Evolutionary conservation across 2,329 filamentous ascomycete genomes (phyloP), one percentile per base, ranked within the genome.

Genomic region (Botrytis elliptica): DNA sequence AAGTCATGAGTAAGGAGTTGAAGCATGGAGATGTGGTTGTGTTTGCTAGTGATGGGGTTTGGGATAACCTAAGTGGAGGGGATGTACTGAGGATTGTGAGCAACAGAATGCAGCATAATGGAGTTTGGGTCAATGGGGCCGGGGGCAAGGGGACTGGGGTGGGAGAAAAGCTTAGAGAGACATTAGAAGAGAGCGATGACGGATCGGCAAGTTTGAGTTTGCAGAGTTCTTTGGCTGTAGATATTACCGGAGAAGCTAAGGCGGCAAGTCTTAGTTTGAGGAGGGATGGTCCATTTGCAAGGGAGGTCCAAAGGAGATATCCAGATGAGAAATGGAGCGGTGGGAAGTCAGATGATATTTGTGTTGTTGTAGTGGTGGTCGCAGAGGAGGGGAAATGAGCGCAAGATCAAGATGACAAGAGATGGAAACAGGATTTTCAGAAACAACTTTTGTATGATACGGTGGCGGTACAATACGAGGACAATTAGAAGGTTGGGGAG

Each of bases 331-430:
- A 90, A 74, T 99, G 93, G 89, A 90, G 90, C 74, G 96, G 96
- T 74, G 96, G 96, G 70, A 99, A 99, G 83, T 89, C 97, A 33
- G 96, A 99, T 81, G 96, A 99, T 82, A 98, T 99, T 74, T 95
- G 94, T 79, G 94, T 94, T 7, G 86, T 99, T 69, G 91, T 95
- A 22, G 89, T 91, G 46, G 85, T 97, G 44, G 93, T 93, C 1
- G 90, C 93, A 14, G 91, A 95, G 77, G 89, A 91, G 75, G 80
- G 76, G 42, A 79, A 75, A 46, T 73, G 33, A 73, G 40, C 20
- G 33, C 44, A 65, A 12, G 42, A 40, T 29, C 18, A n/a, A 33
- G 18, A 52, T 40, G 57, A 42, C 2, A 55, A 63, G 59, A 65
- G 59, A 29, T 5, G 44, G 22, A 33, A 49, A 55, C 16, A n/a